Conservation (phyloP, 2,329 filamentous ascomycete species). For the Fusarium temperatum region DNA sequence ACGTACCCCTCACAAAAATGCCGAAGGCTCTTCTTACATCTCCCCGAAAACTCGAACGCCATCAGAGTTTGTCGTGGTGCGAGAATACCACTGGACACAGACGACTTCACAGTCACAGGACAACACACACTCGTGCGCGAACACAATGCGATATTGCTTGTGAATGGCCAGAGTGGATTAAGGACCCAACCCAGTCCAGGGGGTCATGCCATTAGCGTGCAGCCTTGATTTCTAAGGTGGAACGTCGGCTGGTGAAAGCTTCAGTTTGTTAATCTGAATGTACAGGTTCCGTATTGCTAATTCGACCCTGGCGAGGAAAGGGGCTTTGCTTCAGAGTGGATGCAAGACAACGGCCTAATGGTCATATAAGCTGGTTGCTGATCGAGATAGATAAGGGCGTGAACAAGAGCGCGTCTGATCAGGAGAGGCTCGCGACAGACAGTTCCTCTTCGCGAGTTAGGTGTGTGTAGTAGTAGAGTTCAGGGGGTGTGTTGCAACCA, state of each 20-base stretch:
- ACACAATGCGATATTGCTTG: conserved; percentile 23
- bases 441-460: conserved; percentile 11
- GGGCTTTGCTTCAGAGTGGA: conserved; percentile 1
- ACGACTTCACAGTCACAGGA: neutral
- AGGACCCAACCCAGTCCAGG: conserved; percentile 31
- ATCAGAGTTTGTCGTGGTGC: conserved; percentile 1
- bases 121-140: conserved; percentile 8
- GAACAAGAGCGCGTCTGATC: conserved; percentile 18
- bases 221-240: conserved; percentile 23
- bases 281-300: conserved; percentile 13
- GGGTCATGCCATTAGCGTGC: conserved; percentile 27
- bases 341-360: neutral
- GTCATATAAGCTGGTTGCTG: neutral
- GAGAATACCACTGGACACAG: neutral
- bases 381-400: conserved; percentile 6
- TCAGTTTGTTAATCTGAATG: conserved; percentile 12
- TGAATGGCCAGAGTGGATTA: conserved; percentile 26
- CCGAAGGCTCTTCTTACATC: conserved; percentile 16
- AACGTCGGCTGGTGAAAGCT: conserved; percentile 8
- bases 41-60: conserved; percentile 15
- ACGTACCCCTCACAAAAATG: conserved; percentile 1
- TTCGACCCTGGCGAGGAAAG: conserved; percentile 12
- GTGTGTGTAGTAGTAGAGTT: conserved; percentile 27
- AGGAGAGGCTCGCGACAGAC: conserved; percentile 25
- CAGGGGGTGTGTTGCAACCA: conserved; percentile 27